Conservation (phyloP, 257 asterid genomes). For the Capsicum baccatum region DNA sequence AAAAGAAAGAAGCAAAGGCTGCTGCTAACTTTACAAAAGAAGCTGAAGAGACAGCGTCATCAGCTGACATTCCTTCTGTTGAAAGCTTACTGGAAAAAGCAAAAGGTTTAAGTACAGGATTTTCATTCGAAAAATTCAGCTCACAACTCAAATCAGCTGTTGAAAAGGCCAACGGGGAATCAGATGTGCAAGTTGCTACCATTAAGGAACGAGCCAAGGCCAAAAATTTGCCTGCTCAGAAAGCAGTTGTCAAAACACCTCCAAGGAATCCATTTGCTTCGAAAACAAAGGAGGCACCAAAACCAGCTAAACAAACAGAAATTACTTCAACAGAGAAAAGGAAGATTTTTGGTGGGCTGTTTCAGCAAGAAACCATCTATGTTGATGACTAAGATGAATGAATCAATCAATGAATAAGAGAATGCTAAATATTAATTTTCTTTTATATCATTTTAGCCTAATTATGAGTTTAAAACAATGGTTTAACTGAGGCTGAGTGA, state of each 20-base stretch:
- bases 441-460: conserved; percentile 21
- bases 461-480: conserved; percentile 21
- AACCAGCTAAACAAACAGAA: conserved; percentile 57
- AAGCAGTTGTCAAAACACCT: conserved; percentile 65
- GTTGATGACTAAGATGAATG: conserved; percentile 60
- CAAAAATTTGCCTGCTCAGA: conserved; percentile 66
- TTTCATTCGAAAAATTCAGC: conserved; percentile 56
- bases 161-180: conserved; percentile 54
- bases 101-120: conserved; percentile 59
- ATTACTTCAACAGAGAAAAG: conserved; percentile 61
- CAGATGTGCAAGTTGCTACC: conserved; percentile 72
- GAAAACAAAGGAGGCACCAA: conserved; percentile 46
- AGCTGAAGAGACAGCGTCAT: conserved; percentile 54
- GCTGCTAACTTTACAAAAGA: conserved; percentile 48
- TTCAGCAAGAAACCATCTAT: conserved; percentile 92
- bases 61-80: conserved; percentile 65
- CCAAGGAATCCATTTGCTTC: conserved; percentile 39
- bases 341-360: conserved; percentile 85
- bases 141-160: conserved; percentile 60
- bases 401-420: conserved; percentile 21
- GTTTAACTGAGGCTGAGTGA: conserved; percentile 27
- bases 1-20: conserved; percentile 50
- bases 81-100: conserved; percentile 65
- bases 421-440: conserved; percentile 7
- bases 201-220: conserved; percentile 89